Base-by-base conservation (phyloP, 2,329 filamentous ascomycete species). In the Tolypocladium tundrense region DNA sequence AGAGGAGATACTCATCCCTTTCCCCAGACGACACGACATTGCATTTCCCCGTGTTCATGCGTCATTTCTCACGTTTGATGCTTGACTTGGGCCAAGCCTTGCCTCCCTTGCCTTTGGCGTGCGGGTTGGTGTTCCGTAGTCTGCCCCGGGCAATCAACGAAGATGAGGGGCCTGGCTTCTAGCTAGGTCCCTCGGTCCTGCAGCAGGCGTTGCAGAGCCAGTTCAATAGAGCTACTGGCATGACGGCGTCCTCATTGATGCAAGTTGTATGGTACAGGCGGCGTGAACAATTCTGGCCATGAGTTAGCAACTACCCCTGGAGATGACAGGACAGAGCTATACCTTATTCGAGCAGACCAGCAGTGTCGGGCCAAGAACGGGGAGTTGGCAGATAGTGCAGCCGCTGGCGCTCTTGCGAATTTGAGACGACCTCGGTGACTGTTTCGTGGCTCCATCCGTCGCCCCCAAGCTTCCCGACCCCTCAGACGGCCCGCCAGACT, bases 271-370 rank as follows among this genome's bases (percentile, higher is more conserved):
- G 81, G 58, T 81, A 82, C 1, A 81, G 64, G 3, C 78, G 75
- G 9, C 66, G 70, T 6, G 64, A 58, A 60, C 79, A 81, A 48
- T 64, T 58, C 78, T 82, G 24, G 11, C 3, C 39, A 43, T 33
- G 31, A 16, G 53, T 68, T 57, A 69, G 61, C 39, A 58, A 51
- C 42, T 58, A 61, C n/a, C 42, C 8, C 11, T 11, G 11, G n/a
- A 31, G 42, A 11, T 1, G 33, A 41, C 7, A 24, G 13, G 21
- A n/a, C 50, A 19, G 31, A 31, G 54, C 10, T 73, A 69, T 66
- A 82, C 79, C 70, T 75, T 72, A 61, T 81, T 80, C 5, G 73
- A 69, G 65, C 81, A 84, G 33, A 81, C 66, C 37, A 83, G 67
- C 62, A 79, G 69, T 13, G 70, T 72, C 4, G 78, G 75, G 2